Evolutionary conservation across 192 early-diverging fungal genomes (phyloP).

Genomic region (Obelidium mucronatum): DNA sequence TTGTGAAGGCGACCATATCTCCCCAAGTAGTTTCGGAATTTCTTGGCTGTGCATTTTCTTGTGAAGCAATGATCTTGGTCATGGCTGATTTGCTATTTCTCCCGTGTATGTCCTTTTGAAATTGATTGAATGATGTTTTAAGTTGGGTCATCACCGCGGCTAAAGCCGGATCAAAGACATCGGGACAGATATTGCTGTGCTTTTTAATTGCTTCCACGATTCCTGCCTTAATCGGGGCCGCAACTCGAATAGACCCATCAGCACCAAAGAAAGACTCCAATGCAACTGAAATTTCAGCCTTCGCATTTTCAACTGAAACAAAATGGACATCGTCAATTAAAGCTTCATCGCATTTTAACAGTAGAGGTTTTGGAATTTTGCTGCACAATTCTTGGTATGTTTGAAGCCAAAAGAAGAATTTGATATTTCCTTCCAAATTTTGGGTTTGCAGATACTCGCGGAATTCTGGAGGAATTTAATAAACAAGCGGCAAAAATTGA

Average conservation of each 20-base stretch:
- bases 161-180: neutral
- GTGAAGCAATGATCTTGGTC: neutral
- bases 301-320: neutral
- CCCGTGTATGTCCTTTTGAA: no score
- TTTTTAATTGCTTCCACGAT: neutral
- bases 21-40: neutral
- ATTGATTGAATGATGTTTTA: neutral
- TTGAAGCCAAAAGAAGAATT: neutral
- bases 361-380: neutral
- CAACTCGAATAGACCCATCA: no score
- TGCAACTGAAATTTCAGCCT: neutral
- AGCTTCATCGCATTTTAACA: neutral
- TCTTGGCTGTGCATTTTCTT: neutral
- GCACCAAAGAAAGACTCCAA: neutral
- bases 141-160: neutral
- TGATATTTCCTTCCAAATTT: neutral
- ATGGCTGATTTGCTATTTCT: no score
- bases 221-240: no score
- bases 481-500: neutral
- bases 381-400: neutral
- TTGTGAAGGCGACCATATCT: neutral
- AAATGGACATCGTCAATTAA: neutral
- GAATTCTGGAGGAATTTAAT: neutral
- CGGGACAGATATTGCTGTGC: neutral
- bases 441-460: neutral